These are phyloP conservation scores for Pigoraptor vietnamica DNA, from an alignment of 78 protist genomes.

Conservation along the genomic window DNA sequence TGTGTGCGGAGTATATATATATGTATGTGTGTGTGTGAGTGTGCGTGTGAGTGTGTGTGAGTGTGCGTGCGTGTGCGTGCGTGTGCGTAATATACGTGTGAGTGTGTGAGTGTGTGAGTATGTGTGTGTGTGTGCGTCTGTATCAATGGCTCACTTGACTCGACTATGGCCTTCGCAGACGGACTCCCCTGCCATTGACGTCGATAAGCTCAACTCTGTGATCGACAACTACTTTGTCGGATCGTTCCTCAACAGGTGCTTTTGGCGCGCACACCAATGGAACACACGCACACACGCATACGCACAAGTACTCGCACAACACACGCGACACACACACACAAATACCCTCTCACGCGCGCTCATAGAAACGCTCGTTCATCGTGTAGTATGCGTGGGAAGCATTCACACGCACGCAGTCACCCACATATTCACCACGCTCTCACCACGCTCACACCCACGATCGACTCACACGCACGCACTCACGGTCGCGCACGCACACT, in stretches of 20 bases:
- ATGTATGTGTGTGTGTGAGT: not conserved
- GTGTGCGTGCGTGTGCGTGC: not conserved
- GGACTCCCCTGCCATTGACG: not conserved
- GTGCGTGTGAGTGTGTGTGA: not conserved
- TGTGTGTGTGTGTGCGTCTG: not conserved
- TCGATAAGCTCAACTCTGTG: not conserved
- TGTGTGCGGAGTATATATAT: no score
- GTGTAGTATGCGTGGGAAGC: no score
- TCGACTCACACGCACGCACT: not conserved
- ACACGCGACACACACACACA: not conserved
- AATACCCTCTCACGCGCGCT: no score
- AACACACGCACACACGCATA: not conserved
- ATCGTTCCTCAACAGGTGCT: not conserved
- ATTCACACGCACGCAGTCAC: no score
- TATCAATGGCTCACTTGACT: not conserved
- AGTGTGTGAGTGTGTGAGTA: not conserved
- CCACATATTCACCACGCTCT: no score
- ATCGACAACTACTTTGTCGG: not conserved
- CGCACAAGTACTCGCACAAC: no score
- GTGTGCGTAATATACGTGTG: not conserved
- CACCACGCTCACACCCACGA: not conserved
- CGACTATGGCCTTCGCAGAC: not conserved
- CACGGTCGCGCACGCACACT: not conserved
- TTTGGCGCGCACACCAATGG: not conserved
- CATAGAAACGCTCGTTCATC: no score